Evolutionary conservation across 805 yeast genomes (phyloP).

Genomic region (Lipomyces chichibuensis): DNA sequence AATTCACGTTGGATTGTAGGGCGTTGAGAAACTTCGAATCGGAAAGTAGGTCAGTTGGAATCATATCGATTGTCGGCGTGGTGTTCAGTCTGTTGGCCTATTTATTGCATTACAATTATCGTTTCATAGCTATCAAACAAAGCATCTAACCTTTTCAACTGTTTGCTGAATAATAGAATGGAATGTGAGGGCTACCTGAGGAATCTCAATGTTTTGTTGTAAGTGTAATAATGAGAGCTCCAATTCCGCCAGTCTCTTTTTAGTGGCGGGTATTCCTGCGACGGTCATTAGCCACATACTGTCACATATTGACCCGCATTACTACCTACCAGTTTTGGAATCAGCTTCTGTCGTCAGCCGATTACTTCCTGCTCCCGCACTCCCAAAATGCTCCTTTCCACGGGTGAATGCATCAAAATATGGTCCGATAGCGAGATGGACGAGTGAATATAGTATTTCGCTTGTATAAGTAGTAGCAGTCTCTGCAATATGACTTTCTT

Average conservation of each 20-base stretch:
- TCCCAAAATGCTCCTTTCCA: constrained; percentile 14
- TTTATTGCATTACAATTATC: constrained; percentile 10
- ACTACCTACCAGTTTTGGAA: constrained; percentile 21
- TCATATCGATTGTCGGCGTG: constrained; percentile 38
- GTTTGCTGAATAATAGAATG: constrained; percentile 57
- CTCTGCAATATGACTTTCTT: constrained; percentile 5
- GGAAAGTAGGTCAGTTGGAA: constrained; percentile 47
- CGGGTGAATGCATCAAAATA: constrained; percentile 60
- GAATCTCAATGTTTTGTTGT: constrained; percentile 68
- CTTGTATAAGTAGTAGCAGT: constrained; percentile 41
- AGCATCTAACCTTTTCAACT: constrained; percentile 42
- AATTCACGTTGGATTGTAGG: constrained; percentile 69
- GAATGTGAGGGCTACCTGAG: constrained; percentile 57
- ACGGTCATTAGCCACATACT: background rate
- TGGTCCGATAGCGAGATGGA: constrained; percentile 68
- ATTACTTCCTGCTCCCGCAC: background rate
- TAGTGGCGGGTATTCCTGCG: constrained; percentile 51
- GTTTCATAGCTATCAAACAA: background rate
- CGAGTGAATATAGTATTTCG: constrained; percentile 60
- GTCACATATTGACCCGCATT: background rate
- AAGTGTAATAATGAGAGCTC: constrained; percentile 67
- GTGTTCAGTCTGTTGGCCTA: constrained; percentile 35
- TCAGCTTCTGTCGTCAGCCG: constrained; percentile 18
- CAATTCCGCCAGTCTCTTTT: constrained; percentile 68
- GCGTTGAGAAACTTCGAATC: constrained; percentile 66